Conservation (phyloP, 2,329 filamentous ascomycete genomes). For the Lizonia empirigonia region DNA sequence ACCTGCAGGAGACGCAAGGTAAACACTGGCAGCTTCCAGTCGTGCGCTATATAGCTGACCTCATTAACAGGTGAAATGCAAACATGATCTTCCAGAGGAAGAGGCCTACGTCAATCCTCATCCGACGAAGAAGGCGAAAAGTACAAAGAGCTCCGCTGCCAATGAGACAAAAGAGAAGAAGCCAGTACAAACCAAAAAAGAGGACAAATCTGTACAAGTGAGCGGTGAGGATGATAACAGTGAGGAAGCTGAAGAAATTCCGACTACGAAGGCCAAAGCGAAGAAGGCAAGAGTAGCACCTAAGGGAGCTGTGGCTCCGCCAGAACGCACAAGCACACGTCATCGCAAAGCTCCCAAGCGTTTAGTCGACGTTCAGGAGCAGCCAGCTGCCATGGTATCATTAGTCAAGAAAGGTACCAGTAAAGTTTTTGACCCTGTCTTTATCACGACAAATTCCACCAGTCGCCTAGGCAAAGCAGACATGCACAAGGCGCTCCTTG, state of each 20-base stretch:
- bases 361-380: constrained; percentile 21
- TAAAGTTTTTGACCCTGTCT: constrained; percentile 39
- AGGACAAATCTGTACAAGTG: background rate
- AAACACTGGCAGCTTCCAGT: background rate
- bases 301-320: constrained; percentile 12
- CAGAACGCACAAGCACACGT: constrained; percentile 29
- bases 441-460: constrained; percentile 40
- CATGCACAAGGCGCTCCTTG: constrained; percentile 42
- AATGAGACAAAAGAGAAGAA: background rate
- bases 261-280: constrained; percentile 6
- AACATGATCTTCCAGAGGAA: background rate
- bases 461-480: constrained; percentile 41
- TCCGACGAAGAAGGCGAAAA: background rate
- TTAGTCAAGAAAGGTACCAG: constrained; percentile 17
- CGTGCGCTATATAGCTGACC: background rate
- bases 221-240: background rate
- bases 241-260: background rate
- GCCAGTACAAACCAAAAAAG: background rate
- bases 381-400: constrained; percentile 10
- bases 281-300: constrained; percentile 16
- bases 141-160: background rate
- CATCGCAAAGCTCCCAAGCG: constrained; percentile 39
- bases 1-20: constrained; percentile 10
- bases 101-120: background rate
- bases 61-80: constrained; percentile 8